Base-by-base conservation (phyloP, 139 green algal species). In the Pycnococcus provasolii region DNA sequence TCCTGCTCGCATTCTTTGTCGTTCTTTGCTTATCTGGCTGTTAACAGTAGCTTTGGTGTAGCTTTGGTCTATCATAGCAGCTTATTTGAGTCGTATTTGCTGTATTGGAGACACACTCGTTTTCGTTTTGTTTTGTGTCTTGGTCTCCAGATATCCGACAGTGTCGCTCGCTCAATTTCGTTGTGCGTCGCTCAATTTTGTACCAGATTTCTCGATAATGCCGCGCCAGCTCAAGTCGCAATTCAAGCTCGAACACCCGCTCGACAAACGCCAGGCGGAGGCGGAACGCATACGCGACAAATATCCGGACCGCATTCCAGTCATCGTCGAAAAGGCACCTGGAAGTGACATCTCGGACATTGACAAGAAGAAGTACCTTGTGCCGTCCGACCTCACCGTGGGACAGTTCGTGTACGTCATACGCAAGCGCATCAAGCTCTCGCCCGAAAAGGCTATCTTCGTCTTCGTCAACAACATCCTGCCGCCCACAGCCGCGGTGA, bases 331-430 rank as follows among this genome's bases (percentile, higher is more conserved):
- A 81, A 91, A 92, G 71, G 89, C 93, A 1, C 86, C 91, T 62
- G 89, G 84, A 64, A 96, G 83, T 60, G 87, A 96, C 72, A 96
- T 99, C 43, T 89, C 93, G n/a, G 89, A 95, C 70, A 97, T 99
- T 58, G 93, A 99, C 82, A 99, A 99, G 86, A 97, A 98, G 76
- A 99, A 99, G 82, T 99, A 98, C 75, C 85, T 99, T 4, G 93
- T 99, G 3, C 93, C 93, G 0, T 81, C 86, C 1, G 93, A 99
- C 76, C 71, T 99, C 2, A 97, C 90, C 1, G 90, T 97, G 1
- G 94, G 93, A 3, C 93, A 99, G 77, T 99, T 99, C 75, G 92
- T 97, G 46, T 98, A 97, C 72, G 93, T 99, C 45, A 98, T 99
- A 68, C 87, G 93, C 42, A 96, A 96, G 79, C 80, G 93, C 46